Evolutionary conservation across 495 filamentous ascomycete species (phyloP).

Genomic region (Neurospora africana): DNA sequence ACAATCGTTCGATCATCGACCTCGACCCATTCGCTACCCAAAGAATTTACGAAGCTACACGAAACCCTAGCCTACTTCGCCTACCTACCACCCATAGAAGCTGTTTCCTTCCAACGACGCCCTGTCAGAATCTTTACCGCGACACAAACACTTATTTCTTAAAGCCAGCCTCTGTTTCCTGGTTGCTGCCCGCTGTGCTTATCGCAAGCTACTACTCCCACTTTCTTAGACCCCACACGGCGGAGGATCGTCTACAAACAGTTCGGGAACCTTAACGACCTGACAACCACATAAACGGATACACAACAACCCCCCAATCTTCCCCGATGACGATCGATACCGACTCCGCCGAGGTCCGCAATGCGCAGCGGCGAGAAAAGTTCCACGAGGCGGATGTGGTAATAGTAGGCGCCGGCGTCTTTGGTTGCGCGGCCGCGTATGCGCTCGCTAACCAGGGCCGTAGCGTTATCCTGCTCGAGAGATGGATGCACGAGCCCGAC

Average conservation of each 20-base stretch:
- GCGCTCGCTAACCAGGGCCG: conserved; percentile 76
- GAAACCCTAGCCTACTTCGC: background rate
- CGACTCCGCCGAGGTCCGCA: conserved; percentile 21
- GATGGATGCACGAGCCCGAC: conserved; percentile 84
- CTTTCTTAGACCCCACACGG: background rate
- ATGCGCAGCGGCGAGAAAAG: conserved; percentile 27
- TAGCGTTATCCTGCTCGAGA: conserved; percentile 83
- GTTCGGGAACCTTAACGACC: background rate
- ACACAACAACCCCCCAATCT: background rate
- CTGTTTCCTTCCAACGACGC: background rate
- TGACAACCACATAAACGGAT: background rate
- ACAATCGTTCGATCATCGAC: background rate
- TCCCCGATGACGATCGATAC: conserved; percentile 5
- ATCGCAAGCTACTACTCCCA: background rate
- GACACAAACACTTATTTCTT: background rate
- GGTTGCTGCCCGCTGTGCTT: background rate
- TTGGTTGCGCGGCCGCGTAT: conserved; percentile 79
- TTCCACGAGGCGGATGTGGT: conserved; percentile 61
- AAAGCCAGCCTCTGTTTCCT: background rate
- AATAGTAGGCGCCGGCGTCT: conserved; percentile 80
- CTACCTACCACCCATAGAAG: background rate
- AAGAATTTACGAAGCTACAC: background rate
- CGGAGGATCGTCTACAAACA: background rate
- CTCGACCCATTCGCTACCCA: background rate
- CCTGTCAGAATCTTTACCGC: background rate